Percentiles rank a stretch among this genome's conserved stretches.
Evolutionary conservation across 2,329 filamentous ascomycete genomes (phyloP).

Genomic region (Diplodia sapinea): DNA sequence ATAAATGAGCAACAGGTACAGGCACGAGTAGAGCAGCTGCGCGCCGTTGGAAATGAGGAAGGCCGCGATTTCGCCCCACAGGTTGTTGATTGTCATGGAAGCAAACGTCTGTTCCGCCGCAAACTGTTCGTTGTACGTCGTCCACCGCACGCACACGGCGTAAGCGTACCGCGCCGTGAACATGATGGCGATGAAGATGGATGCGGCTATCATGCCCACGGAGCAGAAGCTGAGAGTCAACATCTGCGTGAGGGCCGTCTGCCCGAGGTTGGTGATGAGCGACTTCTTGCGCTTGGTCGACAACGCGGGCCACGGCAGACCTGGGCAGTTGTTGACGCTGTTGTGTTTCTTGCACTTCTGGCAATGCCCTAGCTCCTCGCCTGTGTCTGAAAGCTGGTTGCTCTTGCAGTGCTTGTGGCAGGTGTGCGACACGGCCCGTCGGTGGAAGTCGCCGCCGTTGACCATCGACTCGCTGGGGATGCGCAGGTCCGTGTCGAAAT

Average conservation of each 20-base stretch:
- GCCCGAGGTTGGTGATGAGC: constrained; percentile 41
- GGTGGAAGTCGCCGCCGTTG: constrained; percentile 40
- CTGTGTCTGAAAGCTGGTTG: constrained; percentile 31
- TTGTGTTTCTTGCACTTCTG: constrained; percentile 43
- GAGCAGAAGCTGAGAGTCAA: constrained; percentile 28
- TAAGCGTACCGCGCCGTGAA: constrained; percentile 29
- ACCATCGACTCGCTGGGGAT: constrained; percentile 43
- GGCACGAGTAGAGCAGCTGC: constrained; percentile 42
- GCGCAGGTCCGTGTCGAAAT: constrained; percentile 39
- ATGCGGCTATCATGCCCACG: constrained; percentile 36
- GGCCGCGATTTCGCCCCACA: constrained; percentile 38
- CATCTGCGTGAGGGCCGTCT: constrained; percentile 43
- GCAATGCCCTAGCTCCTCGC: constrained; percentile 43
- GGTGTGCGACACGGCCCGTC: constrained; percentile 37
- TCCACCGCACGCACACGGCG: constrained; percentile 22
- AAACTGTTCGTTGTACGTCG: constrained; percentile 21
- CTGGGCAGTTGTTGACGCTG: constrained; percentile 35
- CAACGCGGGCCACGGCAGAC: constrained; percentile 39
- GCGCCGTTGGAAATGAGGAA: constrained; percentile 41
- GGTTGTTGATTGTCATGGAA: constrained; percentile 34
- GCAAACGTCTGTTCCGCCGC: constrained; percentile 26
- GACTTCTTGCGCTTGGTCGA: constrained; percentile 43
- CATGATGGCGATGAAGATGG: constrained; percentile 36
- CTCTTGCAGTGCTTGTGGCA: constrained; percentile 44
- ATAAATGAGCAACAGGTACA: constrained; percentile 43